These are phyloP conservation scores for Phylloporus arenicola DNA, from an alignment of 768 basidiomycete genomes.

Conservation along the genomic window DNA sequence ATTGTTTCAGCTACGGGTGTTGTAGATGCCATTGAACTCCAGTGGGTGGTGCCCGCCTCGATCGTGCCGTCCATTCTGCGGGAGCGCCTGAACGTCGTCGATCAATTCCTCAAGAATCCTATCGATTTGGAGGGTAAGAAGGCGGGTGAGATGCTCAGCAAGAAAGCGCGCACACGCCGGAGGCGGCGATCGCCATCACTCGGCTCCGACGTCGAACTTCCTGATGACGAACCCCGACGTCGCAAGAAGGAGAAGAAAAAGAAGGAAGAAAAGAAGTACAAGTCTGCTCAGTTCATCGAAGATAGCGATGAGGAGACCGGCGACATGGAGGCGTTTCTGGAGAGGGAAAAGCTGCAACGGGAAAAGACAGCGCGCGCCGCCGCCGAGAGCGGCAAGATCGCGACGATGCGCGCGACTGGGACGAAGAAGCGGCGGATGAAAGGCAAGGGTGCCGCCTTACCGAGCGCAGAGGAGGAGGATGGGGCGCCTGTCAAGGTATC, in stretches of 20 bases:
- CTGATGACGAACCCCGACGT: slow-evolving; percentile 32
- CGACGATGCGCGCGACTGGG: slow-evolving; percentile 42
- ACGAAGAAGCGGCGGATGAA: slow-evolving; percentile 55
- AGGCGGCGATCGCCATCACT: slow-evolving; percentile 45
- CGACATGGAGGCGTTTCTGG: slow-evolving; percentile 79
- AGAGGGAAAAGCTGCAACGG: slow-evolving; percentile 59
- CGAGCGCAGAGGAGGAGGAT: slow-evolving; percentile 25
- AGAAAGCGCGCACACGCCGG: slow-evolving; percentile 52
- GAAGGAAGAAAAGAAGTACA: slow-evolving; percentile 71
- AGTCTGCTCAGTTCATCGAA: slow-evolving; percentile 86
- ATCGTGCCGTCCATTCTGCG: slow-evolving; percentile 64
- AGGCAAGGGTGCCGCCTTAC: slow-evolving; percentile 41
- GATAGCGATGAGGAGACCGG: slow-evolving; percentile 85
- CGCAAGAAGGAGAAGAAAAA: slow-evolving; percentile 46
- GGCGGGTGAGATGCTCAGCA: slow-evolving; percentile 62
- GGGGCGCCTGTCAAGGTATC: slow-evolving; percentile 14
- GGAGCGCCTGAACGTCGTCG: slow-evolving; percentile 67
- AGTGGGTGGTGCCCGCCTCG: slow-evolving; percentile 82
- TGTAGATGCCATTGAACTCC: slow-evolving; percentile 61
- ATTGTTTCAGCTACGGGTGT: slow-evolving; percentile 4
- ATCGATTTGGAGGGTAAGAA: slow-evolving; percentile 77
- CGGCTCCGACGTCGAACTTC: slow-evolving; percentile 37
- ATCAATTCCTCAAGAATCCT: slow-evolving; percentile 77
- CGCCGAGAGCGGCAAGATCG: slow-evolving; percentile 37
- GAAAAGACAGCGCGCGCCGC: slow-evolving; percentile 46